Evolutionary conservation across 2,329 filamentous ascomycete genomes (phyloP), one percentile per base, ranked within the genome.

Genomic region (Pseudogymnoascus destructans): DNA sequence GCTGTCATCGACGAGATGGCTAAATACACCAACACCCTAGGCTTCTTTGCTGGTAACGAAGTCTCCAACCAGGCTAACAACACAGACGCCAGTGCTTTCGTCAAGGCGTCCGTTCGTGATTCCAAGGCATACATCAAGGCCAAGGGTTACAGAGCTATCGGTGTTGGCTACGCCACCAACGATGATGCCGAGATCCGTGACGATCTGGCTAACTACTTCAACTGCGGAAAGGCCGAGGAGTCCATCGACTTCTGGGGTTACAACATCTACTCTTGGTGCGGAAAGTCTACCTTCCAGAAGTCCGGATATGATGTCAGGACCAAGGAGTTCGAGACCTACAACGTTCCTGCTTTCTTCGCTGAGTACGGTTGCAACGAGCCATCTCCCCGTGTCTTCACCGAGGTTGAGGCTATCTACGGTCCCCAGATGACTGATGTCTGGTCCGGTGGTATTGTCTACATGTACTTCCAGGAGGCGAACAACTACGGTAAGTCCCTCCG

Each of bases 251-350:
- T 95, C 79, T 98, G 91, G 88, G 93, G 93, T 60, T 97, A 97
- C 85, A 98, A 98, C 79, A 95, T 97, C 75, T 98, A 98, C 80
- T 95, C 91, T 57, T 98, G 93, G 93, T 98, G 93, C 72, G 93
- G 92, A 65, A 73, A 91, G 66, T 95, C 88, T 69, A 82, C 77
- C 67, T 93, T 86, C 75, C 69, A 77, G 33, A 70, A 78, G 60
- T 96, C 93, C 3, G 89, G 89, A 58, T 98, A 91, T 74, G 78
- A 85, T 63, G 79, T 83, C 59, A 87, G 92, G 71, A 90, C 90
- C 65, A 73, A 88, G 64, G 92, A 96, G 75, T 98, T 96, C 77
- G 72, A 77, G 60, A 82, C 85, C 70, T 98, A 93, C 79, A 89
- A 88, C 8, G 89, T 97, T 2, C 93, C 93, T 52, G 87, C 90